Evolutionary conservation across 495 filamentous ascomycete species (phyloP), one percentile per base, ranked within the genome.

Genomic region (Lasiosphaeria hispida): DNA sequence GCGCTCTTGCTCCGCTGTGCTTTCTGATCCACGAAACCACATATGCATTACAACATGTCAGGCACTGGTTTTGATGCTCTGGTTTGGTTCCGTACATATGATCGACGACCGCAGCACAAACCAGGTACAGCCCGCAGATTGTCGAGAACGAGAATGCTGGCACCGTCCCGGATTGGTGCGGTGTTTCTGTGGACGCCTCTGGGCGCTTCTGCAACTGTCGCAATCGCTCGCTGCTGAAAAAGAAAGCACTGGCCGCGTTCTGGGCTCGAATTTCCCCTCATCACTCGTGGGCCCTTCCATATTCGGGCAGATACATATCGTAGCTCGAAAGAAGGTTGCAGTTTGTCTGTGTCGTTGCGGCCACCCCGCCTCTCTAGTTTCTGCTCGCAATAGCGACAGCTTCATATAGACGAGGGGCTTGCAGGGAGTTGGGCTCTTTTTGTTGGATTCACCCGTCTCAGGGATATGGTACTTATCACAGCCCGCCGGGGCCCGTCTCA

Each of bases 21-120:
- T 51, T 36, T 53, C 38, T 45, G 57, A 60, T 60, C 51, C 57
- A 54, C 57, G 55, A 50, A 50, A 55, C 52, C 17, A 43, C 44
- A 60, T 49, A 53, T 57, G 53, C 59, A 61, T 57, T 23, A 48
- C 40, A 30, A 23, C 38, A 36, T 36, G 8, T 34, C 49, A 40
- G 39, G 49, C 34, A 40, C n/a, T 34, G 23, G 23, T 5, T 30
- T 5, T n/a, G 35, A 13, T 14, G 43, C 43, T 30, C 23, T 30
- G 23, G 43, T 47, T 47, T 30, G 23, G 43, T 47, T 47, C 13
- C 23, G 19, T 48, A 50, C 44, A 58, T 13, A 48, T 48, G 57
- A 53, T 48, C 42, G 40, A 41, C 45, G 48, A 39, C 47, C 39
- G 51, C 23, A 43, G 19, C 11, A 18, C 7, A 7, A 14, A 40